Evolutionary conservation across 2,329 filamentous ascomycete genomes (phyloP), one percentile per base, ranked within the genome.

Genomic region (Claviceps sp.): DNA sequence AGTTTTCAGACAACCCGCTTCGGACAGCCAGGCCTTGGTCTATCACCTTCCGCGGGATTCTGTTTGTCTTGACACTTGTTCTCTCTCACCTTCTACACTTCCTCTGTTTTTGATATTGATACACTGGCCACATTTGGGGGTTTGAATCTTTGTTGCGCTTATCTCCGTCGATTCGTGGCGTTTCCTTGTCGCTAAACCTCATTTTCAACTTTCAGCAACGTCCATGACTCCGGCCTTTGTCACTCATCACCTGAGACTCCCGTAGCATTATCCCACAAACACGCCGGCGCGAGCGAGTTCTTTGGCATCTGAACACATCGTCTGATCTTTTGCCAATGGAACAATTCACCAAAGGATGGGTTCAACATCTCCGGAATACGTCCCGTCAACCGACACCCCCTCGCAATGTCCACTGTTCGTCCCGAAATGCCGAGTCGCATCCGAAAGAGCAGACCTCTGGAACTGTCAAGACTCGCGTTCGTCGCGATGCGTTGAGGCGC

Each of bases 401-500:
- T 2, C 53, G 52, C 2, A 46, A 50, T 7, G 4, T 47, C 8
- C 57, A 47, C 8, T 64, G 63, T 50, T 58, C 58, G 1, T 39
- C 57, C 2, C 67, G 65, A 22, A 53, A 57, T 1, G 44, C 51
- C 26, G 60, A 64, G 4, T 47, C 65, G 10, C 54, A 57, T 22
- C 54, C 57, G 1, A 57, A 57, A 11, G 10, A 34, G 30, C 10
- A 34, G 30, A 10, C 30, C 6, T 40, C 66, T 6, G 58, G 62
- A 11, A 56, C 55, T 3, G 67, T 66, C 53, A 58, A 55, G 14
- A 50, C 54, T 1, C 65, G 68, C 37, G 54, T 61, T 38, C 53
- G 52, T 2, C 51, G 47, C 1, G 53, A 62, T 17, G 24, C 40
- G 6, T 17, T 52, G 1, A 58, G 55, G 5, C 61, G 64, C 17